Percentiles rank a stretch among this genome's conserved stretches.
Conservation (phyloP, 768 basidiomycete genomes). For the Clavulina sp. region DNA sequence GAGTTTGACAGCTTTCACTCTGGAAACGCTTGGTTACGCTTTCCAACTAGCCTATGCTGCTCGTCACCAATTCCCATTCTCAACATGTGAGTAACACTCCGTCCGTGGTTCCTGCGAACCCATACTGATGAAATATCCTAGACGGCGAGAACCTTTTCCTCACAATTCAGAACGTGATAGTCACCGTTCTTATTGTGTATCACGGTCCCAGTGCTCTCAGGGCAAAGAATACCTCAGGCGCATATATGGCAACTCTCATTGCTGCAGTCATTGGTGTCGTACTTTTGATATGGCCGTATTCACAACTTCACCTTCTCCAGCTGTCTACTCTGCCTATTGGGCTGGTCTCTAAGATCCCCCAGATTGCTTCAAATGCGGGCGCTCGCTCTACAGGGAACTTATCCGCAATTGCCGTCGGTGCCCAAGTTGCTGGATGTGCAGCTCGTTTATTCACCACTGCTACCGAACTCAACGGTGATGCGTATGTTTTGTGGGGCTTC, state of each 20-base stretch:
- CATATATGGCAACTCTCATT: conserved; percentile 20
- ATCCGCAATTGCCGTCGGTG: conserved; percentile 77
- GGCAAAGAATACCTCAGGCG: conserved; percentile 18
- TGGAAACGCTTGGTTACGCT: conserved; percentile 82
- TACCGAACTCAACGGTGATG: conserved; percentile 75
- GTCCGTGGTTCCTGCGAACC: too few relatives aligned
- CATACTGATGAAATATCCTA: too few relatives aligned
- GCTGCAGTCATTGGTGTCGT: conserved; percentile 20
- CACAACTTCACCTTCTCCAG: conserved; percentile 52
- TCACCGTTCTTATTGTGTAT: conserved; percentile 72
- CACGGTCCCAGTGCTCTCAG: conserved; percentile 25
- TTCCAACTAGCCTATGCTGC: conserved; percentile 80
- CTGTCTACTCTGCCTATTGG: conserved; percentile 78
- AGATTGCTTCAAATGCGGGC: conserved; percentile 68
- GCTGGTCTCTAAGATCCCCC: conserved; percentile 84
- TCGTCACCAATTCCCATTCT: conserved; percentile 79
- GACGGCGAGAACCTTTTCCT: conserved; percentile 96
- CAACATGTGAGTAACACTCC: too few relatives aligned
- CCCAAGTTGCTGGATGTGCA: conserved; percentile 75
- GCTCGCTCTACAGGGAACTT: conserved; percentile 79
- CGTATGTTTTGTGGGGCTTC: conserved; percentile 67
- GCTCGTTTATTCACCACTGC: conserved; percentile 88
- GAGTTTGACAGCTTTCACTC: conserved; percentile 67
- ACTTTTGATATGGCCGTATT: conserved; percentile 24
- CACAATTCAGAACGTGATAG: conserved; percentile 70